Base-by-base conservation (phyloP, 768 basidiomycete genomes). In the Suillus occidentalis region DNA sequence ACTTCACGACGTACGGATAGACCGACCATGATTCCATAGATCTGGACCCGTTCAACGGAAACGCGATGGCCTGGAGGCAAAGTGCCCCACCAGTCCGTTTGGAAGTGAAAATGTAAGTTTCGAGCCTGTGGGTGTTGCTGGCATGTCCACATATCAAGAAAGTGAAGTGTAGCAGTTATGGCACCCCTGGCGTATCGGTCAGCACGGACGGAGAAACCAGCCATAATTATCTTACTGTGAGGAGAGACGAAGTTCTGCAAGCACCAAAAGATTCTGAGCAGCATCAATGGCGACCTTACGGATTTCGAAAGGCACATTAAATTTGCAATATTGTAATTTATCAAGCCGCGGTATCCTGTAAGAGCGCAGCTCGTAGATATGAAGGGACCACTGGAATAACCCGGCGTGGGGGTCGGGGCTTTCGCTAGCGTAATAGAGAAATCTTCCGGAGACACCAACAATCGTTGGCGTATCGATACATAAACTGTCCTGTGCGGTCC, bases 71-170 rank as follows among this genome's bases (percentile, higher is more conserved):
- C 75, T 0, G 76, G 70, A 60, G 75, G 71, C 34, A 73, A 67
- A 39, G 70, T 57, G 3, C 75, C 76, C 75, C 76, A 77, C 75
- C 75, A 77, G 42, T 76, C 75, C 13, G 76, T 77, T 61, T 68
- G 75, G 50, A 73, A 75, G 37, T 65, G 69, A 39, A 76, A 62
- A 31, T 69, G 67, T 20, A 73, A 67, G 42, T 76, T 72, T 45
- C 67, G 50, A 36, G 85, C 82, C 59, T 73, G 76, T 37, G 82
- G 77, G 69, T 89, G 87, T 69, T 85, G 84, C 63, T 80, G 82
- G 64, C 85, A 85, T n/a, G 78, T 78, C 78, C 82, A 83, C 60
- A 88, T 72, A 70, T 87, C 79, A 65, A 85, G 83, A 64, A 89
- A 79, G 66, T 85, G 84, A 67, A 89, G 52, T 20, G 67, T 63